Percentiles rank a stretch among this genome's conserved stretches.
Conservation (phyloP, 768 basidiomycete genomes). For the Phlebiopsis gigantea region DNA sequence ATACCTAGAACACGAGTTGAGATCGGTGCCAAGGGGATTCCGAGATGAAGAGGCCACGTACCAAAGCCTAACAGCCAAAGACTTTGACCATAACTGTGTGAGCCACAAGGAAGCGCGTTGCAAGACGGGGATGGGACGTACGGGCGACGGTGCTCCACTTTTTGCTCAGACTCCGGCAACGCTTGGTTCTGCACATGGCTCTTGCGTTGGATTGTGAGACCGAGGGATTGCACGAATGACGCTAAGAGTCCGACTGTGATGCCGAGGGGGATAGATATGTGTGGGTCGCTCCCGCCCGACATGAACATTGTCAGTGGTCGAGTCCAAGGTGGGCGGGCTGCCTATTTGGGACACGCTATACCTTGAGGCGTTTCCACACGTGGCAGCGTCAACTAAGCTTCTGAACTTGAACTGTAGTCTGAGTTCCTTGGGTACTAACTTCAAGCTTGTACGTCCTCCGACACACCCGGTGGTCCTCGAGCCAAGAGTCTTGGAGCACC, state of each 20-base stretch:
- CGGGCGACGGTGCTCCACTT: conserved; percentile 76
- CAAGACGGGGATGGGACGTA: no score
- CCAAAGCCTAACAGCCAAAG: conserved; percentile 85
- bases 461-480: no score
- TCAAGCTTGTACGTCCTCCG: no score
- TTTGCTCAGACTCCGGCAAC: conserved; percentile 57
- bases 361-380: conserved; percentile 5
- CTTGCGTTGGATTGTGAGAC: conserved; percentile 90
- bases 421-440: no score
- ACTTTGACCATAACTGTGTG: conserved; percentile 30
- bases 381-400: neutral
- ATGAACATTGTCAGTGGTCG: conserved; percentile 2
- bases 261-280: conserved; percentile 37
- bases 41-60: conserved; percentile 23
- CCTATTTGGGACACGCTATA: neutral
- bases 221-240: conserved; percentile 84
- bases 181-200: conserved; percentile 82
- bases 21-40: conserved; percentile 4
- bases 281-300: conserved; percentile 9
- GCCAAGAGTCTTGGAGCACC: no score
- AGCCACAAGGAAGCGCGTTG: no score
- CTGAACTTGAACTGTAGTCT: no score
- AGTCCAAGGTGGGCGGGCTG: neutral
- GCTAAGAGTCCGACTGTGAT: conserved; percentile 67
- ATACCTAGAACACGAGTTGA: conserved; percentile 34